Conservation (phyloP, 352 stramenopile genomes). For the Globisporangium radiosum region DNA sequence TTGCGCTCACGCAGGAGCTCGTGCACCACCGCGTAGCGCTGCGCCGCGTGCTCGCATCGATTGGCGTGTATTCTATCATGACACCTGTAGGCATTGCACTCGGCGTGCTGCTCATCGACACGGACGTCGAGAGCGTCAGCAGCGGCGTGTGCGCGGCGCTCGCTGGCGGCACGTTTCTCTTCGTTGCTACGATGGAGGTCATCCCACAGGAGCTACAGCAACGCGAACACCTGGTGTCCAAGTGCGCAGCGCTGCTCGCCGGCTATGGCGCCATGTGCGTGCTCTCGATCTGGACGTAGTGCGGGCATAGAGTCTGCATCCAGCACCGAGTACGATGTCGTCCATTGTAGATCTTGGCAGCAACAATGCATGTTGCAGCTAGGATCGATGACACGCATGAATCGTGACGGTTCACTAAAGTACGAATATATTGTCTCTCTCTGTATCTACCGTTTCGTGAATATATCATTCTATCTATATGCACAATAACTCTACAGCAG, state of each 20-base stretch:
- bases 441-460: neutral
- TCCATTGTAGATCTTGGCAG: neutral
- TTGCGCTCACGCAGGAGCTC: constrained; percentile 68
- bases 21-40: constrained; percentile 46
- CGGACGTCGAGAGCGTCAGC: constrained; percentile 30
- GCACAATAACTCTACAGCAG: neutral
- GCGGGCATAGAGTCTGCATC: neutral
- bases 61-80: constrained; percentile 70
- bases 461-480: neutral
- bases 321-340: neutral
- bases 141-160: constrained; percentile 68
- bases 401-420: neutral
- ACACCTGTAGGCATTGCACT: constrained; percentile 63
- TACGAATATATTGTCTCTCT: neutral
- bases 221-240: constrained; percentile 33
- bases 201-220: constrained; percentile 75
- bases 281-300: constrained; percentile 65
- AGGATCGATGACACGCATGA: neutral
- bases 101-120: constrained; percentile 43
- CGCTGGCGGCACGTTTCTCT: constrained; percentile 76
- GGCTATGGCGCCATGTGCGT: constrained; percentile 58
- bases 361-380: neutral
- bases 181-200: constrained; percentile 76
- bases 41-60: constrained; percentile 28
- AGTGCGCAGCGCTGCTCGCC: constrained; percentile 46